Conservation (phyloP, 1,139 yeast species). For the Yamadazyma atlantica region DNA sequence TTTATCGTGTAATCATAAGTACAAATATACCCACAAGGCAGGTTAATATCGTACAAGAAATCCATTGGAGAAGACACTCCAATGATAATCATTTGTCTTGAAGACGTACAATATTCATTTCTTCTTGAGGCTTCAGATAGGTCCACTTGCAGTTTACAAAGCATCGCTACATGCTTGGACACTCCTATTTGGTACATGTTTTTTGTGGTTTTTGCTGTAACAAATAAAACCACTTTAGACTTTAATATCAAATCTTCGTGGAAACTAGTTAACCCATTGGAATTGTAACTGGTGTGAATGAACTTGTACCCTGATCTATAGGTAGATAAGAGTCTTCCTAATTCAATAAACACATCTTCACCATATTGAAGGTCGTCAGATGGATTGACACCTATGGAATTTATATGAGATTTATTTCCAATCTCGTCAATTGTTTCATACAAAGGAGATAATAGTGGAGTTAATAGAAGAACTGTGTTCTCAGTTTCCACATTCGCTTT, state of each 20-base stretch:
- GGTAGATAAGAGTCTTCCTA: not conserved
- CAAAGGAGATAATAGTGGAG: not conserved
- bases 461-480: not conserved
- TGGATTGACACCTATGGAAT: not conserved
- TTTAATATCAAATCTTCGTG: not conserved
- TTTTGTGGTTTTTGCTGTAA: not conserved
- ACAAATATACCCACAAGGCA: conserved; percentile 2
- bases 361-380: not conserved
- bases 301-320: not conserved
- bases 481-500: not conserved
- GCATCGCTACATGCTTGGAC: not conserved
- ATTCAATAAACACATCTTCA: conserved; percentile 1
- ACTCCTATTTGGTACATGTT: conserved; percentile 1
- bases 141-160: not conserved
- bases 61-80: conserved; percentile 1
- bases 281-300: conserved; percentile 1
- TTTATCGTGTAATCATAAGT: not conserved
- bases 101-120: not conserved
- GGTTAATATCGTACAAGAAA: not conserved
- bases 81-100: not conserved
- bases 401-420: not conserved
- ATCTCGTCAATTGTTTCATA: not conserved
- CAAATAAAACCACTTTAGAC: not conserved
- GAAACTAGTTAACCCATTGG: not conserved
- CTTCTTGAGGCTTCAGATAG: not conserved